Evolutionary conservation across 2,329 filamentous ascomycete genomes (phyloP), one percentile per base, ranked within the genome.

Genomic region (Diaporthe capsici): DNA sequence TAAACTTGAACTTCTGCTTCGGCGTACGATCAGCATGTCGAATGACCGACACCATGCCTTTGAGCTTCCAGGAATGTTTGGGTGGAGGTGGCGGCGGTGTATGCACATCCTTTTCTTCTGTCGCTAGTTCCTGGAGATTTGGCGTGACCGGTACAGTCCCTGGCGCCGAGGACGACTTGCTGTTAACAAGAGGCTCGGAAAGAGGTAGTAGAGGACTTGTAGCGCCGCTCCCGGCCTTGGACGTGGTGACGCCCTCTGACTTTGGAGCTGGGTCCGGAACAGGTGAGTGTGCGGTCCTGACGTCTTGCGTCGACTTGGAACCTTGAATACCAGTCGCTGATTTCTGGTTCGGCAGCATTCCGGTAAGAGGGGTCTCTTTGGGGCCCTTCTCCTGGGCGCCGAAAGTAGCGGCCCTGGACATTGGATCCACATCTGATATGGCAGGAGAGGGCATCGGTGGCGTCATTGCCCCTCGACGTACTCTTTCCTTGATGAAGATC

Each of bases 1-100:
- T 99, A 81, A 98, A 99, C 83, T 99, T 99, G 88, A 98, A 98
- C 83, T 99, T 99, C 81, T 99, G 97, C 85, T 99, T 99, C 3
- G 97, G 97, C 1, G 97, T 99, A 74, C 97, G 93, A 85, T 99
- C 97, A 3, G 97, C 97, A 84, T 99, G 97, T 39, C 97, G 92
- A 78, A 99, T 95, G 22, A 99, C 97, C 2, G 96, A 96, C 0
- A 99, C 96, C 85, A 99, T 96, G 17, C 97, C 97, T 85, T 99
- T 99, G 71, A 99, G 88, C 84, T 98, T 98, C 97, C 97, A 99
- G 15, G 97, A 95, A 81, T 98, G 95, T 81, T 98, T 98, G 0
- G 94, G 94, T 1, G 90, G 90, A 4, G 92, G 92, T 3, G 93
- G 93, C 60, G 92, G 92, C 13, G 91, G 89, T 3, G 91, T 87